phyloP scores from a whole-genome alignment of 108 stramenopile species.

The Nitzschia sp. region DNA sequence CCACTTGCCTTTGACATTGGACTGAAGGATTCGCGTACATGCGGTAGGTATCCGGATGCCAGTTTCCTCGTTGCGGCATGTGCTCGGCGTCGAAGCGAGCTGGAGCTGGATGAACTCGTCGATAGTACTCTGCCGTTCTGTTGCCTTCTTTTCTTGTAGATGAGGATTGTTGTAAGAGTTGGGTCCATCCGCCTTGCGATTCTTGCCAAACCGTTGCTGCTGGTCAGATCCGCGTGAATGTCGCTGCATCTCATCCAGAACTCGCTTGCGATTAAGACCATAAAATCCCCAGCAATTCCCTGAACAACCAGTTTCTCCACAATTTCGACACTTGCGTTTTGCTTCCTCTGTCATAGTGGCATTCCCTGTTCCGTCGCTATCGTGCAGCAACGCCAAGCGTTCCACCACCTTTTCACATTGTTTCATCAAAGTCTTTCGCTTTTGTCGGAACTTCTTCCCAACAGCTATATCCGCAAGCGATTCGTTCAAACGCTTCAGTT shows the following conservation, averaged over 20 bases:
- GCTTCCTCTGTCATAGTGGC: not conserved
- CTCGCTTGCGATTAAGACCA: slow-evolving; percentile 60
- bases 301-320: slow-evolving; percentile 59
- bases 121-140: slow-evolving; percentile 44
- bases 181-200: too few relatives aligned
- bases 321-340: slow-evolving; percentile 62
- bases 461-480: slow-evolving; percentile 50
- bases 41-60: slow-evolving; percentile 68
- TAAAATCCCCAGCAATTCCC: slow-evolving; percentile 86
- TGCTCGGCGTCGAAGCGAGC: slow-evolving; percentile 41
- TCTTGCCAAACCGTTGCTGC: not conserved
- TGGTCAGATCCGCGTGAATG: not conserved
- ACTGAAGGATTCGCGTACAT: slow-evolving; percentile 49
- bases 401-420: slow-evolving; percentile 63
- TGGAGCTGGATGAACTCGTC: slow-evolving; percentile 47
- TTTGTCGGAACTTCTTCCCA: slow-evolving; percentile 67
- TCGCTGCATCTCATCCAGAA: slow-evolving; percentile 42
- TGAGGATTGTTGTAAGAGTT: slow-evolving; percentile 19
- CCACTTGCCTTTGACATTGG: slow-evolving; percentile 77
- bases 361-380: slow-evolving; percentile 2
- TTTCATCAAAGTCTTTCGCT: slow-evolving; percentile 70
- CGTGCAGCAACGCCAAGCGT: not conserved
- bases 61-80: slow-evolving; percentile 34
- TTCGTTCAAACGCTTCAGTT: slow-evolving; percentile 45
- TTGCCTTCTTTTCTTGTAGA: slow-evolving; percentile 31